Evolutionary conservation across 805 yeast species (phyloP).

Genomic region (Kodamaea neixiangensis): DNA sequence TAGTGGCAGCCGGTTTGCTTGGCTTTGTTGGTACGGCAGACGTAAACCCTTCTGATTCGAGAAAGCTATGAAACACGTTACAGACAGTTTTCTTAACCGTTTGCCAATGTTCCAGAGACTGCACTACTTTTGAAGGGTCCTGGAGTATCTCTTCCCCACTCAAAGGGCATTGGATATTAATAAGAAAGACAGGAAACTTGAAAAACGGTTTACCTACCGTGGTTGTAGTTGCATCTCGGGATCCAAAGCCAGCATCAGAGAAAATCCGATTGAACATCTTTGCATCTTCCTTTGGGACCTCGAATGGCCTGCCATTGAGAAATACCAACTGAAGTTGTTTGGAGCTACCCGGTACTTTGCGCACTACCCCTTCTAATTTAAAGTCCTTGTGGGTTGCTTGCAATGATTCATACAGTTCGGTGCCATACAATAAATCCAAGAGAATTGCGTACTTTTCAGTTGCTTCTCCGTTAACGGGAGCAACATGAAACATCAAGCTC

Average conservation of each 20-base stretch:
- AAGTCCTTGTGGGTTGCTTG: constrained; percentile 26
- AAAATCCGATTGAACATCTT: constrained; percentile 26
- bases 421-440: background rate
- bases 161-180: constrained; percentile 29
- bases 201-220: background rate
- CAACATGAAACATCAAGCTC: background rate
- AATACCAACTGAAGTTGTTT: constrained; percentile 46
- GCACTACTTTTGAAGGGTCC: constrained; percentile 34
- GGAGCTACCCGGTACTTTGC: constrained; percentile 33
- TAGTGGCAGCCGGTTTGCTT: background rate
- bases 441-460: background rate
- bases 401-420: constrained; percentile 21
- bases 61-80: constrained; percentile 23
- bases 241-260: constrained; percentile 20
- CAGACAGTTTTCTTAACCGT: constrained; percentile 31
- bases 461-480: background rate
- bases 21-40: background rate
- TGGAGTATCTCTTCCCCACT: constrained; percentile 40
- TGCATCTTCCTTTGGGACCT: constrained; percentile 12
- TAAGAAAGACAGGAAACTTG: constrained; percentile 39
- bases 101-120: constrained; percentile 22
- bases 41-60: constrained; percentile 1
- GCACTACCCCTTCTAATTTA: constrained; percentile 40
- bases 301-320: constrained; percentile 42
- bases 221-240: background rate